Evolutionary conservation across 257 asterid genomes (phyloP).

Genomic region (Knoxia roxburghii): DNA sequence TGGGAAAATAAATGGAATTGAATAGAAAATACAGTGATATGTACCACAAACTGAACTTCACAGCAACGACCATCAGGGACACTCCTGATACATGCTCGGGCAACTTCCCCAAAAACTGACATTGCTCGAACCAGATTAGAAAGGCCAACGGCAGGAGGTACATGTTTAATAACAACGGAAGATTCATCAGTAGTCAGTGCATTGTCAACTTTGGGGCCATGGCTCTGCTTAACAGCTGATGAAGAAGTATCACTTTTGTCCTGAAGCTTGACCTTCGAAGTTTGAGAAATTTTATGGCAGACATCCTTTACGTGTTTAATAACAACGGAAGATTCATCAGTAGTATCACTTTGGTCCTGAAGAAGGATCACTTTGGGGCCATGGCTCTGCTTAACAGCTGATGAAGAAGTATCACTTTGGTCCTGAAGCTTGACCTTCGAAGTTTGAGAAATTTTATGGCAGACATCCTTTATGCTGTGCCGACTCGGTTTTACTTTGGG

Average conservation of each 20-base stretch:
- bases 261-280: not conserved
- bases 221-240: not conserved
- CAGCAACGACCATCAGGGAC: constrained; percentile 29
- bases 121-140: constrained; percentile 34
- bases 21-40: not conserved
- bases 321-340: constrained; percentile 14
- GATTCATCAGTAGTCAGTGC: not conserved
- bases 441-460: constrained; percentile 13
- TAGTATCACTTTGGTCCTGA: too few species aligned
- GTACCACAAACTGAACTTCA: constrained; percentile 39
- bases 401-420: not conserved
- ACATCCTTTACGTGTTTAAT: constrained; percentile 30
- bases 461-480: constrained; percentile 7
- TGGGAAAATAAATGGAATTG: not conserved
- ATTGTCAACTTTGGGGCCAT: not conserved
- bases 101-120: constrained; percentile 42
- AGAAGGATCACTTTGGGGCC: not conserved
- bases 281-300: too few species aligned
- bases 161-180: constrained; percentile 24
- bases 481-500: constrained; percentile 18
- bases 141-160: constrained; percentile 28
- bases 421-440: not conserved
- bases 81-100: constrained; percentile 34
- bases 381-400: not conserved
- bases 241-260: not conserved